Evolutionary conservation across 352 stramenopile species (phyloP).

Genomic region (Phytophthora fragariaefolia): DNA sequence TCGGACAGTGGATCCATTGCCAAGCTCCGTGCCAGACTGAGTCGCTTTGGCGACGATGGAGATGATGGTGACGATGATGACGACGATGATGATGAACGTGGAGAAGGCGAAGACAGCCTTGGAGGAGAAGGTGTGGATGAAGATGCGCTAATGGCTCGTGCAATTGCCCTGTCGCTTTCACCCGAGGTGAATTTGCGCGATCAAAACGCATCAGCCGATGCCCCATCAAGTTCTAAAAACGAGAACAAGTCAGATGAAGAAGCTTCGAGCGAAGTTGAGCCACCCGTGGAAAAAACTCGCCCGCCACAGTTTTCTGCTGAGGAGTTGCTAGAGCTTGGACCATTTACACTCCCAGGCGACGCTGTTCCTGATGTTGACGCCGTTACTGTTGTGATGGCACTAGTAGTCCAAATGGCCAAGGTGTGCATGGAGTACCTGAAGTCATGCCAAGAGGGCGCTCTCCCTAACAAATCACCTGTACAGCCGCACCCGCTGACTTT

Average conservation of each 20-base stretch:
- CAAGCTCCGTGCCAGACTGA: constrained; percentile 70
- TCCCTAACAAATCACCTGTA: constrained; percentile 69
- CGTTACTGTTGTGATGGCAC: constrained; percentile 52
- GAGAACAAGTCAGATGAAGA: constrained; percentile 20
- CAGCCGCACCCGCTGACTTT: constrained; percentile 88
- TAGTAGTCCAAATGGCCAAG: constrained; percentile 72
- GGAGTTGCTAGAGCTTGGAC: constrained; percentile 70
- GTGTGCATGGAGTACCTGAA: constrained; percentile 79
- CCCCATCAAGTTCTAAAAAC: constrained; percentile 22
- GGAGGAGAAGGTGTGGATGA: constrained; percentile 83
- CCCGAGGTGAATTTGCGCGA: constrained; percentile 81
- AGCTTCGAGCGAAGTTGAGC: constrained; percentile 11
- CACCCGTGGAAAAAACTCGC: constrained; percentile 42
- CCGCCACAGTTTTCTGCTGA: constrained; percentile 69
- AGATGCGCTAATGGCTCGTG: constrained; percentile 89
- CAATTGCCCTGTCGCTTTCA: constrained; percentile 88
- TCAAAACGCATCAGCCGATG: constrained; percentile 36
- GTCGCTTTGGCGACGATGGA: constrained; percentile 70
- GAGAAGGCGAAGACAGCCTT: constrained; percentile 52
- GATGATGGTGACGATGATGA: constrained; percentile 69
- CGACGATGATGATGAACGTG: constrained; percentile 55
- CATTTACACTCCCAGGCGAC: constrained; percentile 63
- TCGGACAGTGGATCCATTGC: constrained; percentile 65
- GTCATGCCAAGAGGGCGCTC: constrained; percentile 66
- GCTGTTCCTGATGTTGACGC: constrained; percentile 51